Percentiles rank a stretch among this genome's conserved stretches.
phyloP scores from a whole-genome alignment of 768 basidiomycete species.

The Auriscalpium vulgare region DNA sequence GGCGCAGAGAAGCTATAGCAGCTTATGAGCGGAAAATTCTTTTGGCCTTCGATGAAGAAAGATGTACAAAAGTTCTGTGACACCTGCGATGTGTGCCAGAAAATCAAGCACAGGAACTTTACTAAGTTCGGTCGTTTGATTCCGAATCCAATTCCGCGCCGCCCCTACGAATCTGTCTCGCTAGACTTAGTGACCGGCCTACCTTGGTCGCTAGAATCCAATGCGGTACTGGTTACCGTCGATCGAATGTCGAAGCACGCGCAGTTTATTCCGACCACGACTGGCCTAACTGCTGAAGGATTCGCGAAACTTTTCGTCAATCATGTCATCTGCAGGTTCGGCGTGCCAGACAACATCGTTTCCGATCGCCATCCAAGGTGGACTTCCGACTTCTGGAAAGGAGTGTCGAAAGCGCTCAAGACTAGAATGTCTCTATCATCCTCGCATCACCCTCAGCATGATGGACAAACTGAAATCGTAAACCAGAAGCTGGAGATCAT shows the following conservation, averaged over 20 bases:
- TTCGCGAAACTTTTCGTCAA: constrained; percentile 6
- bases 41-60: constrained; percentile 3
- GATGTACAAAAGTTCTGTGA: constrained; percentile 2
- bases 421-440: not conserved
- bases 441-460: not conserved
- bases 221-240: constrained; percentile 12
- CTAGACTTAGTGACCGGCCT: constrained; percentile 6
- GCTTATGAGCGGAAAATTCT: not conserved
- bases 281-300: constrained; percentile 1
- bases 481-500: constrained; percentile 13
- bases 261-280: constrained; percentile 20
- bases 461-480: constrained; percentile 14
- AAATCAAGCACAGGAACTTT: constrained; percentile 3
- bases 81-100: constrained; percentile 13
- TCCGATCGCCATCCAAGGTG: not conserved
- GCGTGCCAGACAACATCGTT: not conserved
- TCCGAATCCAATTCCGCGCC: constrained; percentile 6
- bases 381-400: constrained; percentile 3
- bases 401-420: not conserved
- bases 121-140: constrained; percentile 1
- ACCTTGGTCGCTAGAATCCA: constrained; percentile 3
- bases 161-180: constrained; percentile 11
- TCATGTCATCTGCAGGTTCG: constrained; percentile 1
- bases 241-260: constrained; percentile 23
- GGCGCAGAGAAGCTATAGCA: constrained; percentile 3